Percentiles rank a stretch among this genome's conserved stretches.
phyloP scores from a whole-genome alignment of 106 monocot genomes.

The Xerophyta viscosa region DNA sequence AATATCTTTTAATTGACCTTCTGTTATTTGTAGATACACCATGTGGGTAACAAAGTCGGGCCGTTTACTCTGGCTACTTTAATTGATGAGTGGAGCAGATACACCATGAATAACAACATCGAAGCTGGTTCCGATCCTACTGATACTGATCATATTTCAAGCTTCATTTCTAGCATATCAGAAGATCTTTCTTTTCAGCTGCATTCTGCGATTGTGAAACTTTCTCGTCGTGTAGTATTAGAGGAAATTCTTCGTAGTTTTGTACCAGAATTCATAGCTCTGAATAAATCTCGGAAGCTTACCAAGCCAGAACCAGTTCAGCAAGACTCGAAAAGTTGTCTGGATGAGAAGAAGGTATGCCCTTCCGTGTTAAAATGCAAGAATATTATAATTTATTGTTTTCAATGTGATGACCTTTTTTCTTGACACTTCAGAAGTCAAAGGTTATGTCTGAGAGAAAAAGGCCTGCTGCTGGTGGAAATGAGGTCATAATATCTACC shows the following conservation, averaged over 20 bases:
- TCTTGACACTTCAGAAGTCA: slow-evolving; percentile 20
- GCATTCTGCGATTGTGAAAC: slow-evolving; percentile 73
- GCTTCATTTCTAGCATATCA: slow-evolving; percentile 41
- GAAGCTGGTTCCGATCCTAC: slow-evolving; percentile 17
- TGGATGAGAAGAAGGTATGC: slow-evolving; percentile 17
- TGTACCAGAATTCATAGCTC: slow-evolving; percentile 58
- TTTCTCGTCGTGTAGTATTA: slow-evolving; percentile 54
- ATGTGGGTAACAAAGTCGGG: slow-evolving; percentile 52
- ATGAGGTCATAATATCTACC: slow-evolving; percentile 8
- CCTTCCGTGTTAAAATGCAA: not conserved
- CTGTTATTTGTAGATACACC: slow-evolving; percentile 44
- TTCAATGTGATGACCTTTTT: slow-evolving; percentile 1
- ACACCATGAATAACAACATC: slow-evolving; percentile 5
- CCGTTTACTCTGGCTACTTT: slow-evolving; percentile 68
- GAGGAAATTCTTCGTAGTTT: slow-evolving; percentile 74
- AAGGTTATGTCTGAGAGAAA: slow-evolving; percentile 12
- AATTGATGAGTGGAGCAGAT: slow-evolving; percentile 58
- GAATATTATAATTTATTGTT: not conserved
- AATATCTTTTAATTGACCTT: not conserved
- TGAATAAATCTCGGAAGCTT: slow-evolving; percentile 38
- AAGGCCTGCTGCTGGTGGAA: slow-evolving; percentile 9
- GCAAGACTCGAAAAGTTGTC: slow-evolving; percentile 19
- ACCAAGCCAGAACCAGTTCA: slow-evolving; percentile 9
- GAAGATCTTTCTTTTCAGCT: slow-evolving; percentile 61
- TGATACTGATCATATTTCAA: slow-evolving; percentile 18